phyloP scores from a whole-genome alignment of 23 red algal genomes.

The Agarophyton chilense region DNA sequence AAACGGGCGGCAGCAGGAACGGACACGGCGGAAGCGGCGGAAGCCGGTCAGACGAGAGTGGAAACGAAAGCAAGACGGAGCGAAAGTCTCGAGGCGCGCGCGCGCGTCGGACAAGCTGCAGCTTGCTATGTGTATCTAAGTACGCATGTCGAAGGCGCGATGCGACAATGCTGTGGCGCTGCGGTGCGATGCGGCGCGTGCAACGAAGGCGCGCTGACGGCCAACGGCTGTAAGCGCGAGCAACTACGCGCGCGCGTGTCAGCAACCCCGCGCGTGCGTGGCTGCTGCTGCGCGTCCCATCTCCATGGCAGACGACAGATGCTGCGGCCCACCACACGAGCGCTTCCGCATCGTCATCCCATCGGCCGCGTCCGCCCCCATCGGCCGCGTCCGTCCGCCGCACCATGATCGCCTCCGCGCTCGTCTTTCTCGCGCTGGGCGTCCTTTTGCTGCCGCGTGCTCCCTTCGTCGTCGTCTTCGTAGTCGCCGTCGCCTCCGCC shows the following conservation, averaged over 20 bases:
- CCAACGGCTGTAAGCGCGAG: constrained; percentile 26
- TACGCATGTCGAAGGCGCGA: too few species aligned
- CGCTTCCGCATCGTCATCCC: neutral
- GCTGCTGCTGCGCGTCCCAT: neutral
- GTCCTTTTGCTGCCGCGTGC: neutral
- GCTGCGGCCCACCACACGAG: neutral
- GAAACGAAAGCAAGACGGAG: neutral
- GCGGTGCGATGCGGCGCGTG: constrained; percentile 2
- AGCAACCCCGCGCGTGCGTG: neutral
- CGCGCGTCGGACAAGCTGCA: too few species aligned
- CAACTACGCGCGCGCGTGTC: neutral
- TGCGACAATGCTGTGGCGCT: neutral
- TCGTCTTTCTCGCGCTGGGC: neutral
- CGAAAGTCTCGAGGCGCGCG: neutral
- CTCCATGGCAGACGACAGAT: too few species aligned
- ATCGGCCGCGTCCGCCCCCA: neutral
- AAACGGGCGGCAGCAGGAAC: neutral
- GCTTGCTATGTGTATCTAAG: too few species aligned
- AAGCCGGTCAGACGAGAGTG: neutral
- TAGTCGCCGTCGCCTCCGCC: too few species aligned
- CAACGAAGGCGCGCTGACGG: neutral
- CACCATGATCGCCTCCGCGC: neutral
- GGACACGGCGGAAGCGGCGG: neutral
- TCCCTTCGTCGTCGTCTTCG: too few species aligned
- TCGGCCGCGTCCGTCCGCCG: neutral